Evolutionary conservation across 192 early-diverging fungal species (phyloP), one percentile per base, ranked within the genome.

Genomic region (Linnemannia schmuckeri): DNA sequence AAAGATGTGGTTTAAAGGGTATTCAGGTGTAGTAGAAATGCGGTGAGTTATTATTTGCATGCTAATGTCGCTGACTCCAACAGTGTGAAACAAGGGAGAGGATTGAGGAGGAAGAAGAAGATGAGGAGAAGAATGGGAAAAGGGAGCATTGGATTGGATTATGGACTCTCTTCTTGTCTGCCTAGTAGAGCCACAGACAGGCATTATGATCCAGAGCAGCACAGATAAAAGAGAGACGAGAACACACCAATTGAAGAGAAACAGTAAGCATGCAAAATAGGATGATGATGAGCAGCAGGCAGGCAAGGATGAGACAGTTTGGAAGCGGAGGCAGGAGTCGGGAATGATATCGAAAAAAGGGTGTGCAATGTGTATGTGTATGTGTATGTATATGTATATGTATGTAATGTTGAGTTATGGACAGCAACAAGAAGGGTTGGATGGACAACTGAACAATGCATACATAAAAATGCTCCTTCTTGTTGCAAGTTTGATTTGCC

Each of bases 291-390:
- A 66, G 61, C 27, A 63, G 27, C 27, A 66, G 27, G 12, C 27
- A 52, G 20, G 49, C 49, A 52, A 66, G 61, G 61, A 66, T 66
- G 61, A 66, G 61, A 66, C 61, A 66, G 61, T 66, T 66, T 66
- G 61, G 30, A 66, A 66, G 61, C 61, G 61, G 61, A 66, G 61
- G 61, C 10, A 66, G 61, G 61, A 66, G 61, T 33, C 13, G 61
- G 27, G 61, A 66, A 33, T 66, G 61, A 66, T 66, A 30, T 66
- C 30, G 61, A 66, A 66, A 66, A 66, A 66, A 33, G 27, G 30
- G 55, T 44, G 42, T 5, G 42, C 10, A 44, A 24, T 22, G 20
- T 57, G 55, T n/a, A 8, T n/a, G 24, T 57, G 24, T n/a, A 57
- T 38, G 70, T 44, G 12, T 41, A 20, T 27, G 24, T 63, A 27